A percentile compares a stretch with the other conserved stretches of the same genome.
Evolutionary conservation across 2,329 filamentous ascomycete genomes (phyloP).

Genomic region (Stachybotrys chlorohalonatus): DNA sequence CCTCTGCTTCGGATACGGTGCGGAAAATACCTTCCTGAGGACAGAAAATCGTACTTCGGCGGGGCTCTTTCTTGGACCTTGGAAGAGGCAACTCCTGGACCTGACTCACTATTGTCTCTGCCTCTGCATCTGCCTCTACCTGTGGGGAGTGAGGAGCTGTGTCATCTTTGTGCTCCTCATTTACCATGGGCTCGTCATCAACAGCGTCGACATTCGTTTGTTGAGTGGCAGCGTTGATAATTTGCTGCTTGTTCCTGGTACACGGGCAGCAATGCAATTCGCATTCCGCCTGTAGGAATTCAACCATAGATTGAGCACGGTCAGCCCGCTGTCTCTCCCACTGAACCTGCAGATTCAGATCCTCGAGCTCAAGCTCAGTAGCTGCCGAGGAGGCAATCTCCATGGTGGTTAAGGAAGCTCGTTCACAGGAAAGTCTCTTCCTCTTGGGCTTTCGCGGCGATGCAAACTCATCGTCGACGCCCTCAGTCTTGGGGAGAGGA

Average conservation of each 20-base stretch:
- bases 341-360: constrained; percentile 40
- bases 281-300: constrained; percentile 70
- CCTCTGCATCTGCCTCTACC: too few species aligned
- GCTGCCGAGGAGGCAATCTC: constrained; percentile 46
- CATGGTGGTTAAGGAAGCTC: constrained; percentile 36
- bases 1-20: constrained; percentile 46
- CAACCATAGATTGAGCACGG: constrained; percentile 61
- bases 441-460: constrained; percentile 44
- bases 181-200: not conserved
- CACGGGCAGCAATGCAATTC: constrained; percentile 58
- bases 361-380: constrained; percentile 50
- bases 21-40: constrained; percentile 56
- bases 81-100: constrained; percentile 3
- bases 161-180: not conserved
- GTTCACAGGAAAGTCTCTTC: constrained; percentile 23
- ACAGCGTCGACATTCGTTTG: too few species aligned
- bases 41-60: constrained; percentile 47
- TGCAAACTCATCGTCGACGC: constrained; percentile 51
- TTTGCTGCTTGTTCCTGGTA: constrained; percentile 25
- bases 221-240: not conserved
- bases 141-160: too few species aligned
- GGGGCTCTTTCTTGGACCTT: constrained; percentile 29
- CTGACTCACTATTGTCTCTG: too few species aligned
- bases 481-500: constrained; percentile 47
- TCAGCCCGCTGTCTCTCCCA: constrained; percentile 57